Conservation (phyloP, 192 early-diverging fungal genomes). For the Coemansia sp. region DNA sequence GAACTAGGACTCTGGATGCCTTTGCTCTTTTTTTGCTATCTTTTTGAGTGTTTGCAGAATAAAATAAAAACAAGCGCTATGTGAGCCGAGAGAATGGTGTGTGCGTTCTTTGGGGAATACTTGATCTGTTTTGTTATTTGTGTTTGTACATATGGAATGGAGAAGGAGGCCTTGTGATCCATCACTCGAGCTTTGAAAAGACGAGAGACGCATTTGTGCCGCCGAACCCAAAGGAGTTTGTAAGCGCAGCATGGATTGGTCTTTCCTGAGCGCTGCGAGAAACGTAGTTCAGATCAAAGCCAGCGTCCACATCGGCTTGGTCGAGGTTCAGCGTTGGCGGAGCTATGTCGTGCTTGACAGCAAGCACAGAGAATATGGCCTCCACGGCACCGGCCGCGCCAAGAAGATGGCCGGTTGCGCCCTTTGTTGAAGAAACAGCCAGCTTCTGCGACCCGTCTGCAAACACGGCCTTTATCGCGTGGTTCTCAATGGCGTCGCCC, state of each 20-base stretch:
- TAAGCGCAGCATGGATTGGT: slow-evolving; percentile 65
- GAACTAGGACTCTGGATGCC: slow-evolving; percentile 70
- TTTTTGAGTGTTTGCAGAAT: not conserved
- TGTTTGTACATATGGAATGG: not conserved
- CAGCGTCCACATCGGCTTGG: slow-evolving; percentile 41
- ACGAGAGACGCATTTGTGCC: slow-evolving; percentile 74
- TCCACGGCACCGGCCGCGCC: slow-evolving; percentile 95
- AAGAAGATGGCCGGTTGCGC: slow-evolving; percentile 91
- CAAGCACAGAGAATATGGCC: slow-evolving; percentile 84
- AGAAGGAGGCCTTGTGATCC: not conserved
- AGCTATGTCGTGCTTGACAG: slow-evolving; percentile 67
- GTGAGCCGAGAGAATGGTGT: not conserved
- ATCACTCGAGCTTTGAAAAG: slow-evolving; percentile 48
- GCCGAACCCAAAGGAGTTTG: slow-evolving; percentile 87
- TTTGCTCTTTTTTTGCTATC: not conserved
- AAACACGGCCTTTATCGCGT: slow-evolving; percentile 83
- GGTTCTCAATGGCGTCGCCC: slow-evolving; percentile 85
- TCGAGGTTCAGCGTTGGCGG: slow-evolving; percentile 88
- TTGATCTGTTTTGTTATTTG: not conserved
- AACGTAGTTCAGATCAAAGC: slow-evolving; percentile 84
- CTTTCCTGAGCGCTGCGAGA: slow-evolving; percentile 66
- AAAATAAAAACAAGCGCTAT: not conserved
- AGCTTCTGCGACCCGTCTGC: slow-evolving; percentile 36
- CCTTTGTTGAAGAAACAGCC: slow-evolving; percentile 88
- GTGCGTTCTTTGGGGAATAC: not conserved